These are phyloP conservation scores for Suillus subaureus DNA, from an alignment of 768 basidiomycete genomes.

Conservation along the genomic window DNA sequence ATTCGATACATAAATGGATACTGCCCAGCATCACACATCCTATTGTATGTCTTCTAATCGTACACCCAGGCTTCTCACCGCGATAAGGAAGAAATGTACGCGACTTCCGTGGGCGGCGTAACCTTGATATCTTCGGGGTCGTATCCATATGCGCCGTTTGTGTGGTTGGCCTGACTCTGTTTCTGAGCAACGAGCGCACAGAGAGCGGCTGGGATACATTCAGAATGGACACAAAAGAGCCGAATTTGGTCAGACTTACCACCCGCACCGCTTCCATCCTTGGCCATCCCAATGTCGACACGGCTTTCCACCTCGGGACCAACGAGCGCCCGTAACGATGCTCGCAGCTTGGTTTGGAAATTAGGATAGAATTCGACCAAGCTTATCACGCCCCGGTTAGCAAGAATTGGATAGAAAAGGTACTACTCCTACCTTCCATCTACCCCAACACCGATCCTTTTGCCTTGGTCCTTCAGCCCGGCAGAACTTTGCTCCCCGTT, in stretches of 20 bases:
- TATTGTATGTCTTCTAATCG: conserved; percentile 2
- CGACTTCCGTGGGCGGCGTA: conserved; percentile 14
- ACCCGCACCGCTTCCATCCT: conserved; percentile 97
- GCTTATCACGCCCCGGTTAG: conserved; percentile 40
- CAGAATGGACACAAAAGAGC: conserved; percentile 11
- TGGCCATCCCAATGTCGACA: conserved; percentile 89
- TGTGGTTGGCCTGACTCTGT: conserved; percentile 22
- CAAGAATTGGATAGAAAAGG: neutral
- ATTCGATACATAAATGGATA: conserved; percentile 9
- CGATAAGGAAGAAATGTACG: conserved; percentile 24
- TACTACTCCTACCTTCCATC: conserved; percentile 75
- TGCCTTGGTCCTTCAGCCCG: conserved; percentile 38
- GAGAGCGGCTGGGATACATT: conserved; percentile 65
- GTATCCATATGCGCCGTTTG: conserved; percentile 11
- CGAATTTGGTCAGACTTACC: conserved; percentile 57
- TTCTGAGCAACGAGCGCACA: conserved; percentile 60
- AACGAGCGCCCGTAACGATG: conserved; percentile 72
- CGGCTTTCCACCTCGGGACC: conserved; percentile 80
- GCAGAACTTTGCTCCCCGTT: conserved; percentile 26
- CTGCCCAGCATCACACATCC: conserved; percentile 7
- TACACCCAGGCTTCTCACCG: conserved; percentile 14
- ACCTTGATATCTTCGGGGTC: conserved; percentile 16
- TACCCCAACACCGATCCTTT: conserved; percentile 78
- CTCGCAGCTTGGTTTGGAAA: conserved; percentile 75
- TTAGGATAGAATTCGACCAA: conserved; percentile 91